phyloP scores from a whole-genome alignment of 768 basidiomycete species.

The Auriscalpium microsporum region DNA sequence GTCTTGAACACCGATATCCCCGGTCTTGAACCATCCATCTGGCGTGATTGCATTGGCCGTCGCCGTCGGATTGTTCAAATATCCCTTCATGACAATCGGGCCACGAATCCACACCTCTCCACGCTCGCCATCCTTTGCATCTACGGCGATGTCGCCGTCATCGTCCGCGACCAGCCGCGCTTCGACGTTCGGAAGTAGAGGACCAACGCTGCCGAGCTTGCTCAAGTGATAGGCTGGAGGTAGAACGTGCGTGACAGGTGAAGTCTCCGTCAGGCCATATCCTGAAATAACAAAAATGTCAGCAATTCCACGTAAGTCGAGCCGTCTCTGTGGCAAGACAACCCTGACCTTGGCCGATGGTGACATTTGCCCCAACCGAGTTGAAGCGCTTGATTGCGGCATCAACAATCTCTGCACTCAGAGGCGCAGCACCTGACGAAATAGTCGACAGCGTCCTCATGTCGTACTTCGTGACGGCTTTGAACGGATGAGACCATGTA shows the following conservation, averaged over 20 bases:
- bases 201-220: constrained; percentile 61
- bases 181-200: constrained; percentile 67
- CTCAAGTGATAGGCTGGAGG: constrained; percentile 31
- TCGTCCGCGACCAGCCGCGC: constrained; percentile 62
- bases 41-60: constrained; percentile 60
- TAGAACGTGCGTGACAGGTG: constrained; percentile 58
- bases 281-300: constrained; percentile 29
- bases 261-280: constrained; percentile 79
- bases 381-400: constrained; percentile 34
- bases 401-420: constrained; percentile 54
- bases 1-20: constrained; percentile 67
- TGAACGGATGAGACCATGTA: not conserved
- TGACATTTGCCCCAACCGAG: constrained; percentile 32
- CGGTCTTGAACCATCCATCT: constrained; percentile 85
- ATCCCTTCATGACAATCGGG: constrained; percentile 81
- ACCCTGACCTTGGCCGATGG: constrained; percentile 43
- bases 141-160: constrained; percentile 39
- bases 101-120: constrained; percentile 84
- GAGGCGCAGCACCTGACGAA: constrained; percentile 74
- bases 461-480: constrained; percentile 61
- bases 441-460: constrained; percentile 49
- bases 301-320: not conserved
- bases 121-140: constrained; percentile 44
- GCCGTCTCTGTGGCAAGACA: not conserved
- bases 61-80: constrained; percentile 62